Base-by-base conservation (phyloP, 495 filamentous ascomycete species). In the Lichenothelia convexa region DNA sequence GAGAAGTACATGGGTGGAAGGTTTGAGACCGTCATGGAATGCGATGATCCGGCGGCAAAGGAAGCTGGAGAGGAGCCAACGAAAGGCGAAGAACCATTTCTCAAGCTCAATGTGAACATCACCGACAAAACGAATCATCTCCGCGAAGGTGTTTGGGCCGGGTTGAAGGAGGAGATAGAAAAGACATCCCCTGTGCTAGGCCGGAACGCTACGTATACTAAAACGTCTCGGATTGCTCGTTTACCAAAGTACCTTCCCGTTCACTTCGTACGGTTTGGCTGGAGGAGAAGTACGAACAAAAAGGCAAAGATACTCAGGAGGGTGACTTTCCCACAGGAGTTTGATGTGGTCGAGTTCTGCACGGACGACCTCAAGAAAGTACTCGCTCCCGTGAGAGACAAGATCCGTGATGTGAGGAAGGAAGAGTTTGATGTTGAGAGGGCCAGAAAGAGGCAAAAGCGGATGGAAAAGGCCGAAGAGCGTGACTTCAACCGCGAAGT, bases 261-360 rank as follows among this genome's bases (percentile, higher is more conserved):
- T 4, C 89, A 97, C 52, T 93, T 97, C 51, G 80, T 97, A 41
- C 84, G 89, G 41, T 97, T 97, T 61, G 93, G 81, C 63, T 97
- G 91, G 91, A 86, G 91, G 53, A 69, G 77, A 15, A 80, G 86
- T 39, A 80, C 79, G 5, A 74, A 87, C 53, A 95, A 95, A 67
- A 97, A 97, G 63, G 83, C 86, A 37, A 97, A 97, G 70, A 97
- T 97, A 49, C 85, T 97, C 85, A 79, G 85, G 46, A 97, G 94
- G 57, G 89, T 97, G 30, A 84, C 81, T 0, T 97, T 97, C 55
- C 87, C 86, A 13, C 71, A 75, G 32, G 91, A 97, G 56, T 62
- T 97, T 18, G 89, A 97, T 53, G 75, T 77, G 3, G 79, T 92
- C 7, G 89, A 97, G 48, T 95, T 87, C 59, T 97, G 89, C 53